Base-by-base conservation (phyloP, 176 grass and related monocot genomes). In the Carex cristatella region DNA sequence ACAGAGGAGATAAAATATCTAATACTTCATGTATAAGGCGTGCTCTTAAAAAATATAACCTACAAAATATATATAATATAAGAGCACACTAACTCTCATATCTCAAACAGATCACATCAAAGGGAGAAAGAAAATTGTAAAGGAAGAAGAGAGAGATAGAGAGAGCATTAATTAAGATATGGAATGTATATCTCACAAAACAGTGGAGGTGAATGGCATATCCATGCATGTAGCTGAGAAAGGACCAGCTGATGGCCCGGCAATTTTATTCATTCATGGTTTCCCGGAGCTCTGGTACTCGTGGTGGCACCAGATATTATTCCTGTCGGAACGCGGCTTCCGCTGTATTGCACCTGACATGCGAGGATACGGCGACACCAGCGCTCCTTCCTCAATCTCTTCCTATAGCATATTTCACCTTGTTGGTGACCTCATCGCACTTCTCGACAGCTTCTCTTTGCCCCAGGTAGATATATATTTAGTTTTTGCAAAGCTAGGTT, bases 221-320 rank as follows among this genome's bases (percentile, higher is more conserved):
- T 69, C 87, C 42, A 89, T 95, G 85, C 94, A 95, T 76, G 87
- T 95, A 7, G 91, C 94, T 0, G 94, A 95, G 81, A 87, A 19
- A 18, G 84, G 57, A 2, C 82, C 64, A 3, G 16, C 32, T 19
- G 38, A 42, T 4, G 82, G 78, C 0, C 81, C 81, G 30, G 81
- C 86, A 35, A 87, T 97, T 88, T 86, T 97, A 8, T 82, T 97
- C 81, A 42, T 97, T 65, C 94, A 97, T 80, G 91, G 94, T 65
- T 97, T 97, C 83, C 91, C 94, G 27, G 94, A 97, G 82, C 86
- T 97, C 4, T 97, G 94, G 91, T 92, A 91, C 90, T 92, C 94
- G 46, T 97, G 94, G 94, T 86, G 94, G 60, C 86, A 80, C 86
- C 94, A 94, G 86, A 92, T 97, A 69, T 28, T 28, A 19, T 75